Conservation (phyloP, 208 protist genomes). For the Wallacemonas rigidus region DNA sequence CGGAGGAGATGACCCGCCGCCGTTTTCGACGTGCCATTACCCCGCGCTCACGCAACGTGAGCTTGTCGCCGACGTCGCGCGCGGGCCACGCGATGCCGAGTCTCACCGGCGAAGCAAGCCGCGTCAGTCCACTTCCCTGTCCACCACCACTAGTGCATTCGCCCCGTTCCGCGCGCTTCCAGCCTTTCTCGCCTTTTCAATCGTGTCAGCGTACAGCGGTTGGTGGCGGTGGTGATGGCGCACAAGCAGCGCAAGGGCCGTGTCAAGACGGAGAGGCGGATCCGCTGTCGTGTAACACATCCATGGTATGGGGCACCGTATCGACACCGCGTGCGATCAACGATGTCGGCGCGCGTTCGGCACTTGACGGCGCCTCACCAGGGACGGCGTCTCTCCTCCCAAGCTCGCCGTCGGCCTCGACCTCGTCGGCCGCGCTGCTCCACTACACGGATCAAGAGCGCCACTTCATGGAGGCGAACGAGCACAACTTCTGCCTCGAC, state of each 20-base stretch:
- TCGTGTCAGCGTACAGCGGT: too few species aligned
- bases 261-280: not conserved
- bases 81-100: not conserved
- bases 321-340: too few species aligned
- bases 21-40: constrained; percentile 1
- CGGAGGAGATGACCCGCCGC: not conserved
- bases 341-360: too few species aligned
- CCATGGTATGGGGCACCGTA: not conserved
- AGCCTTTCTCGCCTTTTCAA: not conserved
- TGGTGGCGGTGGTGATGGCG: constrained; percentile 6
- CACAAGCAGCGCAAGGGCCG: not conserved
- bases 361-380: too few species aligned
- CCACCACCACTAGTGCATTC: not conserved
- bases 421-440: not conserved
- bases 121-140: not conserved
- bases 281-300: constrained; percentile 4
- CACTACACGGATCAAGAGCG: constrained; percentile 13
- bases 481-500: not conserved
- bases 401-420: constrained; percentile 4
- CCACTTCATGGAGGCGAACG: constrained; percentile 8
- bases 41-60: not conserved
- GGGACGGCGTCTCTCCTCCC: not conserved
- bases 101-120: not conserved
- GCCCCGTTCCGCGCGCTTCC: not conserved
- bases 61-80: not conserved